These are phyloP conservation scores for Geranomyces variabilis DNA, from an alignment of 192 early-diverging fungal genomes.

Conservation along the genomic window DNA sequence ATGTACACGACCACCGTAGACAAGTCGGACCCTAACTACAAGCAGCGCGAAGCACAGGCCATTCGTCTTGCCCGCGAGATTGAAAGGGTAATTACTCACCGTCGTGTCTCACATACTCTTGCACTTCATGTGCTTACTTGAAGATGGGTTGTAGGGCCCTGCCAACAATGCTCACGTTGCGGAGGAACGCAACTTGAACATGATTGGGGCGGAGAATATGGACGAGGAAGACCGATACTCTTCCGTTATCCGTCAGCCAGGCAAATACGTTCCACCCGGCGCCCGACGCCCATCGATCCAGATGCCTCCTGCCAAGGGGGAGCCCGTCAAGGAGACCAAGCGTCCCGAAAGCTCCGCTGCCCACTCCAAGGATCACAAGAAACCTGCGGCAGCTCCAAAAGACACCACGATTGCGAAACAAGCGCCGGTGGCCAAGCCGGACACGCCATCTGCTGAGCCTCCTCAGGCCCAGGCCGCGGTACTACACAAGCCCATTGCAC, in stretches of 20 bases:
- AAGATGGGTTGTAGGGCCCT: conserved; percentile 45
- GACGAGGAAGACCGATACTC: conserved; percentile 92
- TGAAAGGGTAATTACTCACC: conserved; percentile 44
- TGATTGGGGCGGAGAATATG: conserved; percentile 54
- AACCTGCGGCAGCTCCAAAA: neutral
- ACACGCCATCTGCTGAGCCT: neutral
- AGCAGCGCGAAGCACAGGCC: conserved; percentile 85
- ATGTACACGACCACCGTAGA: conserved; percentile 95
- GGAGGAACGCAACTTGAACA: conserved; percentile 79
- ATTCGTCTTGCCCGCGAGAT: conserved; percentile 89
- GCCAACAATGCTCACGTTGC: conserved; percentile 82
- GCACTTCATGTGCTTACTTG: neutral
- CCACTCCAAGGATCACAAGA: neutral
- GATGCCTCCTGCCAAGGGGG: neutral
- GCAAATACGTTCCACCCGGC: conserved; percentile 87
- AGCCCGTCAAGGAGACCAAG: neutral
- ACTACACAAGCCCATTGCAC: neutral
- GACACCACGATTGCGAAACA: neutral
- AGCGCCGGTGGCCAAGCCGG: neutral
- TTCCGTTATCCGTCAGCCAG: conserved; percentile 67
- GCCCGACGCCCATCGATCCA: conserved; percentile 32
- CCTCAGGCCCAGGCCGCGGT: neutral
- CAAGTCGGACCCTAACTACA: conserved; percentile 78
- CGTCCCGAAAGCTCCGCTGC: neutral
- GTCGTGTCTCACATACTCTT: no score